Evolutionary conservation across 2,329 filamentous ascomycete genomes (phyloP).

Genomic region (Penicillium sp.): DNA sequence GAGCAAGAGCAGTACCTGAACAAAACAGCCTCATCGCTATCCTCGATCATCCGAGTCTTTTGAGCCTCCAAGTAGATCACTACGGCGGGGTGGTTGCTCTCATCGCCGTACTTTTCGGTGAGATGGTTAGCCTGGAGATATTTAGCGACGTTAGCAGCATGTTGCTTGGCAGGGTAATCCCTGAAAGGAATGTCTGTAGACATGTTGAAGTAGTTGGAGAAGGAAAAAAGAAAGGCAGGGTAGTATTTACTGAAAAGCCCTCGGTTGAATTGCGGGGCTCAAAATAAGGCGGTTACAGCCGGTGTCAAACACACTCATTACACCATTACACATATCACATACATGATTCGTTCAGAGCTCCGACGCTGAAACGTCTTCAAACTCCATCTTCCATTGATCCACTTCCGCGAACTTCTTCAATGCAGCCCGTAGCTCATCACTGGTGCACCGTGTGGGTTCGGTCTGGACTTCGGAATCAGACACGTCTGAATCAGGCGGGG

Average conservation of each 20-base stretch:
- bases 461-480: slow-evolving; percentile 26
- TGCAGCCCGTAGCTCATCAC: slow-evolving; percentile 39
- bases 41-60: slow-evolving; percentile 78
- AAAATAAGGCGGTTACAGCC: slow-evolving; percentile 4
- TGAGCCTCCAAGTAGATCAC: slow-evolving; percentile 88
- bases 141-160: slow-evolving; percentile 80
- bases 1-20: slow-evolving; percentile 63
- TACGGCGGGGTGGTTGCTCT: slow-evolving; percentile 61
- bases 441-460: slow-evolving; percentile 24
- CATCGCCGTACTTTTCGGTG: slow-evolving; percentile 15
- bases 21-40: slow-evolving; percentile 79
- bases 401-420: slow-evolving; percentile 44
- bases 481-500: slow-evolving; percentile 32
- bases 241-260: slow-evolving; percentile 2
- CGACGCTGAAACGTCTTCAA: slow-evolving; percentile 40
- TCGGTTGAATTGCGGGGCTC: slow-evolving; percentile 25
- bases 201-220: slow-evolving; percentile 24
- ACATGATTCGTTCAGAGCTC: slow-evolving; percentile 19
- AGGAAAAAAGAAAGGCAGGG: background rate
- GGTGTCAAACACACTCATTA: background rate
- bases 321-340: background rate
- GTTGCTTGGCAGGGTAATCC: slow-evolving; percentile 80
- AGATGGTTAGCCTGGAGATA: slow-evolving; percentile 59
- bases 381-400: slow-evolving; percentile 47
- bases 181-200: slow-evolving; percentile 49